phyloP scores from a whole-genome alignment of 2,329 filamentous ascomycete genomes.

The Ascosphaera pollenicola region DNA sequence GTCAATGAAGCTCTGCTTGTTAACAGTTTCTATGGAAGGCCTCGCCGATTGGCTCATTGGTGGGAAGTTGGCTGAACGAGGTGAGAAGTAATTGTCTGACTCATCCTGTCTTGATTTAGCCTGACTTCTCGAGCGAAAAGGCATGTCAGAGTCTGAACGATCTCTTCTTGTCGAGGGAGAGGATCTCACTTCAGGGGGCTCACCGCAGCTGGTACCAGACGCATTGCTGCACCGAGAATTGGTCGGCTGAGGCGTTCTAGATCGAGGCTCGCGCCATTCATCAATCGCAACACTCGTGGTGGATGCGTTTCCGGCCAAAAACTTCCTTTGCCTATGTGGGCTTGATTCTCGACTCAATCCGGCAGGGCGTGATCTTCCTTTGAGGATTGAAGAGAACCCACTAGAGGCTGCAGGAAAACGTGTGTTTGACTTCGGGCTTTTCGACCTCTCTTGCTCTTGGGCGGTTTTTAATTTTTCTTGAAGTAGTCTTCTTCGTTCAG shows the following conservation, averaged over 20 bases:
- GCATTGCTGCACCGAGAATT: constrained; percentile 17
- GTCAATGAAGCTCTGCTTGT: constrained; percentile 12
- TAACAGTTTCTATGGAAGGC: constrained; percentile 14
- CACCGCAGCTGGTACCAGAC: too few relatives aligned
- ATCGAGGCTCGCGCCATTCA: constrained; percentile 14
- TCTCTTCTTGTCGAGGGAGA: constrained; percentile 14
- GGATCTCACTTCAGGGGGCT: too few relatives aligned
- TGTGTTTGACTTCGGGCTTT: constrained; percentile 18
- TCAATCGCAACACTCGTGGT: not conserved
- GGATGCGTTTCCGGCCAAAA: not conserved
- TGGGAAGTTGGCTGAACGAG: constrained; percentile 9
- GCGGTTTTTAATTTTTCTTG: constrained; percentile 25
- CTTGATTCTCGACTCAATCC: constrained; percentile 4
- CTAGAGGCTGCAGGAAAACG: constrained; percentile 12
- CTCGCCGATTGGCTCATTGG: constrained; percentile 16
- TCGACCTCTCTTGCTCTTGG: constrained; percentile 21
- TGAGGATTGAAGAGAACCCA: constrained; percentile 17
- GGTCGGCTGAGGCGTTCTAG: constrained; percentile 19
- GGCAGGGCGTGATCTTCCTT: constrained; percentile 12
- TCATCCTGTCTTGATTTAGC: constrained; percentile 30
- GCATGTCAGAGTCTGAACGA: constrained; percentile 32
- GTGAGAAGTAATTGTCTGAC: constrained; percentile 24
- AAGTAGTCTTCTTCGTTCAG: constrained; percentile 24
- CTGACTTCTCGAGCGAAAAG: constrained; percentile 32
- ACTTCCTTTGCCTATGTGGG: not conserved